Evolutionary conservation across 2,329 filamentous ascomycete species (phyloP).

Genomic region (Colletotrichum salicis): DNA sequence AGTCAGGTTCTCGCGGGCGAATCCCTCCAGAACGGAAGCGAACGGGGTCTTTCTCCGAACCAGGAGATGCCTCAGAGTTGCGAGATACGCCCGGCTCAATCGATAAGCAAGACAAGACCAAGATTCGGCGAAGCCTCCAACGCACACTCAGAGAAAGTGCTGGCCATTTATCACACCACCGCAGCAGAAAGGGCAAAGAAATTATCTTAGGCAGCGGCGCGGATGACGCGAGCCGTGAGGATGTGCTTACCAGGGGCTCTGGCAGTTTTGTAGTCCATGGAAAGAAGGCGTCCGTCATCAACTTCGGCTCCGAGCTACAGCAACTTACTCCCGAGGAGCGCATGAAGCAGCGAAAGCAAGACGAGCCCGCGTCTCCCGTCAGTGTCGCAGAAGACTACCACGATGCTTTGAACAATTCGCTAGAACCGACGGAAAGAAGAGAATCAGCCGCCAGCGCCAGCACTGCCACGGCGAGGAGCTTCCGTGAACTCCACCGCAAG

Average conservation of each 20-base stretch:
- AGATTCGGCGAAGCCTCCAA: conserved; percentile 86
- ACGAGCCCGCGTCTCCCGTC: conserved; percentile 51
- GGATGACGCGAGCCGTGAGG: conserved; percentile 65
- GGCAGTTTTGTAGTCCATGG: conserved; percentile 96
- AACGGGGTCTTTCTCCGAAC: conserved; percentile 51
- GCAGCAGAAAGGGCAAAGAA: conserved; percentile 82
- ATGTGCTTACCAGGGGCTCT: conserved; percentile 79
- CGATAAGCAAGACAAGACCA: conserved; percentile 69
- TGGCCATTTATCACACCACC: conserved; percentile 72
- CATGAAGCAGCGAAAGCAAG: conserved; percentile 69
- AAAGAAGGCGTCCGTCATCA: conserved; percentile 97
- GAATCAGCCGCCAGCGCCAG: conserved; percentile 73
- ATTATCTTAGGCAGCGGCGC: conserved; percentile 68
- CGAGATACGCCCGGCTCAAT: conserved; percentile 41
- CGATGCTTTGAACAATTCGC: conserved; percentile 58
- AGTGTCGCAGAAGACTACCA: conserved; percentile 56
- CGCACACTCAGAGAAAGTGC: conserved; percentile 87
- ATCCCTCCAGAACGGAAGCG: conserved; percentile 51
- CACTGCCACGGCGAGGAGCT: conserved; percentile 74
- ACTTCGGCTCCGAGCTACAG: conserved; percentile 93
- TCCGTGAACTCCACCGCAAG: conserved; percentile 70
- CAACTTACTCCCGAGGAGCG: conserved; percentile 80
- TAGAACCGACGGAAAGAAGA: conserved; percentile 61
- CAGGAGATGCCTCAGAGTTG: conserved; percentile 53
- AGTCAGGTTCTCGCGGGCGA: conserved; percentile 53